Percentiles rank a stretch among this genome's conserved stretches.
These are phyloP conservation scores for Colletotrichum costaricense DNA, from an alignment of 2,329 filamentous ascomycete genomes.

Conservation along the genomic window DNA sequence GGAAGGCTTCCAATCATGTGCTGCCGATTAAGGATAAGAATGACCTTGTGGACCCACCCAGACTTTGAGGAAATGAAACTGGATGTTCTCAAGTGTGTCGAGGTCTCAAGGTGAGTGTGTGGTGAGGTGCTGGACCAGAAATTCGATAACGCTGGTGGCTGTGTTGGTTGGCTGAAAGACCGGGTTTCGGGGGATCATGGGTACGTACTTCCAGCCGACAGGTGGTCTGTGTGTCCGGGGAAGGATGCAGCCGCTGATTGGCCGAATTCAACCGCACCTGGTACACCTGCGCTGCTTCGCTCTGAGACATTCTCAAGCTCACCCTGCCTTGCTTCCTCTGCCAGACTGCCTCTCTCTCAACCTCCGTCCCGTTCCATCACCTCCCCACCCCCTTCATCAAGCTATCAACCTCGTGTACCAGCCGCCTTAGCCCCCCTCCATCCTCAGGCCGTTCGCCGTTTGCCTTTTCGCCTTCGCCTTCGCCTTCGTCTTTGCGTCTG, in stretches of 20 bases:
- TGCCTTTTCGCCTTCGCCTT: neutral
- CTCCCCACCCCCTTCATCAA: slow-evolving; percentile 4
- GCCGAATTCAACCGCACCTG: slow-evolving; percentile 12
- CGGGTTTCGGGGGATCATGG: neutral
- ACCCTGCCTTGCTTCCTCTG: slow-evolving; percentile 3
- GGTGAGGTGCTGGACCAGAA: too few relatives aligned
- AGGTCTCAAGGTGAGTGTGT: neutral
- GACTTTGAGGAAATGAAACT: neutral
- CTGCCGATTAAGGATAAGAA: slow-evolving; percentile 12
- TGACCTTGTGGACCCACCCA: neutral
- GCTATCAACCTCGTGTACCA: slow-evolving; percentile 20
- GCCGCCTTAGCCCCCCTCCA: slow-evolving; percentile 12
- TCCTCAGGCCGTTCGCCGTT: neutral
- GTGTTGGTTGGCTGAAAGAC: neutral
- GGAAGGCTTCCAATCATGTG: slow-evolving; percentile 31
- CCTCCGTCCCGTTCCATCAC: slow-evolving; percentile 1
- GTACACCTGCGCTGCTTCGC: slow-evolving; percentile 12
- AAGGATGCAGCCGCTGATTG: slow-evolving; percentile 18
- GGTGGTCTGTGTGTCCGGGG: neutral
- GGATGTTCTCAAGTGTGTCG: neutral
- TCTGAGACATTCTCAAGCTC: slow-evolving; percentile 31
- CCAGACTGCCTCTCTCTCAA: neutral
- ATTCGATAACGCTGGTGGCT: too few relatives aligned
- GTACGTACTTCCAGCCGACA: neutral
- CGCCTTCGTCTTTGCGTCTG: neutral